Percentiles rank a stretch among this genome's conserved stretches.
These are phyloP conservation scores for Polyplosphaeria fusca DNA, from an alignment of 495 filamentous ascomycete species.

Conservation along the genomic window DNA sequence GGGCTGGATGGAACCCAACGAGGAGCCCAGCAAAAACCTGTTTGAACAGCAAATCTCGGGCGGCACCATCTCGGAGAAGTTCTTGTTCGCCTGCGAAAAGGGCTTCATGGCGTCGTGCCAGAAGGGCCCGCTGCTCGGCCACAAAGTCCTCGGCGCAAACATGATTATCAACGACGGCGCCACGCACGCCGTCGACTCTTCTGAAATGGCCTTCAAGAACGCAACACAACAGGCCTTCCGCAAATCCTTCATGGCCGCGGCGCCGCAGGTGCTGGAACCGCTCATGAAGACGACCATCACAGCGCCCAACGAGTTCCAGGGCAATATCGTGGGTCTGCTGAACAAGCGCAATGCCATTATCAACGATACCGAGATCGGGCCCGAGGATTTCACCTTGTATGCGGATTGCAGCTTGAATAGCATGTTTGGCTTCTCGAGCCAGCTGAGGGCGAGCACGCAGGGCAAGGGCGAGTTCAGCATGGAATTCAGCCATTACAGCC, in stretches of 20 bases:
- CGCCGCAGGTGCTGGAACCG: constrained; percentile 83
- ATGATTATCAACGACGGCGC: constrained; percentile 98
- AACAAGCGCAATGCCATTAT: constrained; percentile 97
- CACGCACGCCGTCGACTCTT: constrained; percentile 97
- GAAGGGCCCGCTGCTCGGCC: constrained; percentile 88
- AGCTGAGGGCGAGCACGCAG: constrained; percentile 90
- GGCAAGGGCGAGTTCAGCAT: constrained; percentile 99
- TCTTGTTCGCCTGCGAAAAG: constrained; percentile 91
- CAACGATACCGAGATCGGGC: constrained; percentile 89
- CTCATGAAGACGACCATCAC: constrained; percentile 98
- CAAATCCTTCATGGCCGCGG: constrained; percentile 79
- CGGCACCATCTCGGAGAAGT: constrained; percentile 93
- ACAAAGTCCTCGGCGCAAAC: constrained; percentile 81
- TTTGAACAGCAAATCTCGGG: constrained; percentile 87
- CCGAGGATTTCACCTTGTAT: constrained; percentile 91
- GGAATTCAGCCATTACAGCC: constrained; percentile 96
- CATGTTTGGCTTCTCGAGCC: constrained; percentile 95
- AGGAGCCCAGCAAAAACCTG: constrained; percentile 65
- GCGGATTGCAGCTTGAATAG: constrained; percentile 90
- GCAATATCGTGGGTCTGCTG: constrained; percentile 86
- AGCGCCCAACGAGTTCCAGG: constrained; percentile 96
- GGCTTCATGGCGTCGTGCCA: constrained; percentile 83
- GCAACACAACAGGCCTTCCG: constrained; percentile 96
- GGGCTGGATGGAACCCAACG: constrained; percentile 88
- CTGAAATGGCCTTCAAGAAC: constrained; percentile 96